Percentiles rank a stretch among this genome's conserved stretches.
Evolutionary conservation across 148 eudicot species (phyloP).

Genomic region (Chenopodium album): DNA sequence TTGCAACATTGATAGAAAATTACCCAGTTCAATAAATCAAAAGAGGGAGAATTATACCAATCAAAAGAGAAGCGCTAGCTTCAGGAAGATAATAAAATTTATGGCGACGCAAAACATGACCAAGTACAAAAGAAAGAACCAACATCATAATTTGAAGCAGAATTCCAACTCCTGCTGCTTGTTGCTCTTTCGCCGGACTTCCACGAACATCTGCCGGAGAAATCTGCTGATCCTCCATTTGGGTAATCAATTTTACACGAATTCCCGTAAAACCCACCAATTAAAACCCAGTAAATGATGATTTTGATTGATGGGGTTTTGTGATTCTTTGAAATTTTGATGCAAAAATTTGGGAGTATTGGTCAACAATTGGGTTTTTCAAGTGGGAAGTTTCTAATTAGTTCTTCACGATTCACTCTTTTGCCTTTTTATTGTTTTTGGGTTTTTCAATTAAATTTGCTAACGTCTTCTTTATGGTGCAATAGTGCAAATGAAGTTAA

Average conservation of each 20-base stretch:
- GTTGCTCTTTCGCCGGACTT: conserved; percentile 79
- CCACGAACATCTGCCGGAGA: conserved; percentile 63
- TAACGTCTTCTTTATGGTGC: no score
- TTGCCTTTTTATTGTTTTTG: no score
- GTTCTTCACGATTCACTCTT: background rate
- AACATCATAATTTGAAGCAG: conserved; percentile 87
- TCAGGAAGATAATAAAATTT: conserved; percentile 93
- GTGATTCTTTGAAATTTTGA: background rate
- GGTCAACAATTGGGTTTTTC: conserved; percentile 17
- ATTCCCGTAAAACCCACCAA: background rate
- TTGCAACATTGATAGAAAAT: background rate
- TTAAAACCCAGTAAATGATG: background rate
- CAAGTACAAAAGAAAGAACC: conserved; percentile 84
- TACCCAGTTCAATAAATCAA: background rate
- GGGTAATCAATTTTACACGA: conserved; percentile 13
- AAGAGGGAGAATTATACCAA: conserved; percentile 39
- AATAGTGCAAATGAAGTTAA: no score
- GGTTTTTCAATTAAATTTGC: no score
- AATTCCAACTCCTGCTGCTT: conserved; percentile 94
- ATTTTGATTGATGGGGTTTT: background rate
- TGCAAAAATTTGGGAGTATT: background rate
- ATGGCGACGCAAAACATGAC: conserved; percentile 94
- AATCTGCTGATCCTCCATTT: conserved; percentile 47
- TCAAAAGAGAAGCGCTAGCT: conserved; percentile 95
- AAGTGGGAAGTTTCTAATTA: conserved; percentile 5